Base-by-base conservation (phyloP, 2,329 filamentous ascomycete species). In the Cladophialophora bantiana region DNA sequence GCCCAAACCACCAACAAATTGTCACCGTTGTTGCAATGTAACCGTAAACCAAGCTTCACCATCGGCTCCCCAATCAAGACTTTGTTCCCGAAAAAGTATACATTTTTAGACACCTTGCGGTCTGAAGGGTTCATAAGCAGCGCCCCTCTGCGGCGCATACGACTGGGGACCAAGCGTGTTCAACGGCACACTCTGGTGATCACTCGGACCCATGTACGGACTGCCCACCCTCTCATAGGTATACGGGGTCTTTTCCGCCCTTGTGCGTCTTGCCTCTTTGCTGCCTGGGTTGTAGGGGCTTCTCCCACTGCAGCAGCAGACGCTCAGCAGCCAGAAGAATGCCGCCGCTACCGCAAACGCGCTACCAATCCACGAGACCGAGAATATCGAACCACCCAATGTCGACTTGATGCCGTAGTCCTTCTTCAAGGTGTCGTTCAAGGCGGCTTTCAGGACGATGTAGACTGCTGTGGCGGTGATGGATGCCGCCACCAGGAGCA, bases 251-350 rank as follows among this genome's bases (percentile, higher is more conserved):
- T 88, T 88, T 76, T 88, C 85, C 36, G 84, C 84, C 45, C 78
- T 79, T 64, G 85, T 69, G 9, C 70, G 59, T 34, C 69, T 57
- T 1, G 65, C 64, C 48, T 70, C 71, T n/a, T 64, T 67, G 34
- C 56, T 67, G 15, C 63, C 65, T 38, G 71, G 68, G 53, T 76
- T 73, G 69, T 82, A 80, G 61, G 76, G 76, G 70, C 80, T 80
- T 74, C 85, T 83, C 55, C 92, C 92, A 73, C 86, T 88, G 84
- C 94, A 97, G 88, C 94, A 98, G 89, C 94, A 98, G 75, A 91
- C 86, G 78, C 89, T 92, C 78, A 96, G 88, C 75, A 94, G 82
- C 94, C 95, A 98, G 89, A 98, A 97, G 76, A 97, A 80, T 70
- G 87, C 88, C 7, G 90, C 90, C 50, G 79, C 91, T 38, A 95